phyloP scores from a whole-genome alignment of 768 basidiomycete species.

The Paxillus ammoniavirescens region DNA sequence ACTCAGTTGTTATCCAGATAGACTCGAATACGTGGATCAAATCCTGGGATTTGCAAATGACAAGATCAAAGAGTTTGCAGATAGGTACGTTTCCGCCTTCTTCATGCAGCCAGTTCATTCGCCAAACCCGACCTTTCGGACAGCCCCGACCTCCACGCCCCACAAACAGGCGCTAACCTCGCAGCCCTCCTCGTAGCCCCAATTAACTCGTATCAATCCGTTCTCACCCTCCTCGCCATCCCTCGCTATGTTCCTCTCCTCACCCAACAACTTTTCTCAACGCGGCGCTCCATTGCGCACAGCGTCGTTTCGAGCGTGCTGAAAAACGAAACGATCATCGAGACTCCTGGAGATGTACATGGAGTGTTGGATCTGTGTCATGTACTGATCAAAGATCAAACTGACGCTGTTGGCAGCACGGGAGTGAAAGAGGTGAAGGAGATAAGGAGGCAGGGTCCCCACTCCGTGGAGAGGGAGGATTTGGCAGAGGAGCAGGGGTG shows the following conservation, averaged over 20 bases:
- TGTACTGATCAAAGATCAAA: slow-evolving; percentile 86
- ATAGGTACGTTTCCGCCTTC: slow-evolving; percentile 51
- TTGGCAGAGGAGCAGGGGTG: slow-evolving; percentile 98
- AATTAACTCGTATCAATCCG: slow-evolving; percentile 94
- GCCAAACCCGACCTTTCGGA: slow-evolving; percentile 1
- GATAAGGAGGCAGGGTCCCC: slow-evolving; percentile 55
- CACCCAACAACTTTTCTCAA: slow-evolving; percentile 82
- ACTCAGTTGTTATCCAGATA: slow-evolving; percentile 94
- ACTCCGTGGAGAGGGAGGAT: slow-evolving; percentile 77
- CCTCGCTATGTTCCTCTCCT: slow-evolving; percentile 87
- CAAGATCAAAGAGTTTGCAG: slow-evolving; percentile 81
- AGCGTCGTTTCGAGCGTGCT: slow-evolving; percentile 92
- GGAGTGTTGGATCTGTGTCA: slow-evolving; percentile 92
- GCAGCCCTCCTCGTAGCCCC: slow-evolving; percentile 89
- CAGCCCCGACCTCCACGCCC: slow-evolving; percentile 86
- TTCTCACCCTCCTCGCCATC: slow-evolving; percentile 94
- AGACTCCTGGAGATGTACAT: slow-evolving; percentile 90
- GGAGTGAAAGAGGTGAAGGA: slow-evolving; percentile 37
- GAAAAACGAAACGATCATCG: slow-evolving; percentile 95
- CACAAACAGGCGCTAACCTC: slow-evolving; percentile 87
- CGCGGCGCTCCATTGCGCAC: slow-evolving; percentile 89
- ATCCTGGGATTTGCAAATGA: slow-evolving; percentile 85
- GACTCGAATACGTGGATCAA: slow-evolving; percentile 96
- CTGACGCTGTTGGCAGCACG: slow-evolving; percentile 46
- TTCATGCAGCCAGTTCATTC: background rate